Evolutionary conservation across 805 yeast species (phyloP), one percentile per base, ranked within the genome.

Genomic region (Cyberlindnera xishuangbannaensis): DNA sequence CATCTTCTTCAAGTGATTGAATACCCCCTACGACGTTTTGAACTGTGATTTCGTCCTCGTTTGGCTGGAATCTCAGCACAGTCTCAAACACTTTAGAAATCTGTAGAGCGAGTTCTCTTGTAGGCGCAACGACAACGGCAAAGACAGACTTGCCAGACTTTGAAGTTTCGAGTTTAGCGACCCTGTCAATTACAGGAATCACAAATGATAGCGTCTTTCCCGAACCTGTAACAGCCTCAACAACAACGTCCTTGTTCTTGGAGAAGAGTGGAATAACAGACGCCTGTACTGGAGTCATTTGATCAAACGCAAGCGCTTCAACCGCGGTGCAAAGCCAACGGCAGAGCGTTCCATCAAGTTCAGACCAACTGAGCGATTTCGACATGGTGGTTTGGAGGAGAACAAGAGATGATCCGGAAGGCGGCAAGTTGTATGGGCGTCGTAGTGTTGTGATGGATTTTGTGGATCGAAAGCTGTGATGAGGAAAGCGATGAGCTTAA

Each of bases 271-370:
- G 98, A 31, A 92, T 83, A 0, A 94, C 79, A 0, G 97, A 76
- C 0, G 98, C 97, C 55, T 92, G 98, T 0, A 92, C 98, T 0
- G 98, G 95, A 0, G 98, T 92, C 96, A 90, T 86, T 10, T 73
- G 55, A 3, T 73, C 71, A 53, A 72, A 88, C 2, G 95, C 96
- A 40, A 81, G 53, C 2, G 88, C 73, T n/a, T 63, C 58, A 10
- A 88, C 67, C 3, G 95, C 92, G 2, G 77, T 51, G 32, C 48
- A 51, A 38, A 85, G 55, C 94, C 95, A 85, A 7, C 84, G 81
- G 24, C 73, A 73, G 20, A 84, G 54, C 6, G 66, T 56, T 31
- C 64, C 69, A 13, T 68, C 51, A 22, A 81, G 51, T 7, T 70
- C 64, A 8, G 67, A 69, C 95, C 95, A 85, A 6, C 64, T 58